Percentiles rank a stretch among this genome's conserved stretches.
phyloP scores from a whole-genome alignment of 2,329 filamentous ascomycete species.

The Zopfia rhizophila region DNA sequence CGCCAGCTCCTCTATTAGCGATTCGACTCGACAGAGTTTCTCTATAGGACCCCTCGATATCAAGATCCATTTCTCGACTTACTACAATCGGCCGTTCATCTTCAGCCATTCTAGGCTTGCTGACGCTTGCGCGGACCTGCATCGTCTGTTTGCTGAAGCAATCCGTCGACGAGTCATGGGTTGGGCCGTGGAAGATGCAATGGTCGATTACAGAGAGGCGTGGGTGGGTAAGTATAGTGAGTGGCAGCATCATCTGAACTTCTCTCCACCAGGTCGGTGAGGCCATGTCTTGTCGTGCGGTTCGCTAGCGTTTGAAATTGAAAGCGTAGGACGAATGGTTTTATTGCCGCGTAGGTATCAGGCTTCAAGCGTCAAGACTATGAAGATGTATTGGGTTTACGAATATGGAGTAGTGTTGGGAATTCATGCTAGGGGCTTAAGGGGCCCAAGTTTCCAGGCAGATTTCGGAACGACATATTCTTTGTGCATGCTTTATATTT shows the following conservation, averaged over 20 bases:
- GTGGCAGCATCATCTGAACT: conserved; percentile 21
- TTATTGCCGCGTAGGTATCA: not conserved
- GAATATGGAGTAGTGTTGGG: not conserved
- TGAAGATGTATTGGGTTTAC: not conserved
- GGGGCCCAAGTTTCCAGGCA: not conserved
- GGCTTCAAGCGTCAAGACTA: not conserved
- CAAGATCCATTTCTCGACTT: conserved; percentile 25
- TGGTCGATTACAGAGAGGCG: conserved; percentile 34
- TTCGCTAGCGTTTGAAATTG: no score
- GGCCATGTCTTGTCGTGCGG: no score
- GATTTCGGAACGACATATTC: not conserved
- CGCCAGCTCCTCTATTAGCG: not conserved
- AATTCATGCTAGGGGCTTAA: not conserved
- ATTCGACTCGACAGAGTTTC: no score
- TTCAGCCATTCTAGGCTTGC: conserved; percentile 23
- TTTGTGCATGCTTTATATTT: no score
- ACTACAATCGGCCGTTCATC: conserved; percentile 12
- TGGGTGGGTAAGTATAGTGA: conserved; percentile 27
- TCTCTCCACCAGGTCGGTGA: no score
- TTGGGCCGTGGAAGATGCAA: conserved; percentile 37
- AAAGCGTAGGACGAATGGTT: no score
- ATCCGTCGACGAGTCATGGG: conserved; percentile 39
- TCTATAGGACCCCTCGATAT: no score
- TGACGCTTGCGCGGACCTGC: conserved; percentile 32
- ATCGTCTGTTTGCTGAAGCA: conserved; percentile 38